These are phyloP conservation scores for Carpinus fangiana DNA, from an alignment of 306 rosid species.

Conservation along the genomic window DNA sequence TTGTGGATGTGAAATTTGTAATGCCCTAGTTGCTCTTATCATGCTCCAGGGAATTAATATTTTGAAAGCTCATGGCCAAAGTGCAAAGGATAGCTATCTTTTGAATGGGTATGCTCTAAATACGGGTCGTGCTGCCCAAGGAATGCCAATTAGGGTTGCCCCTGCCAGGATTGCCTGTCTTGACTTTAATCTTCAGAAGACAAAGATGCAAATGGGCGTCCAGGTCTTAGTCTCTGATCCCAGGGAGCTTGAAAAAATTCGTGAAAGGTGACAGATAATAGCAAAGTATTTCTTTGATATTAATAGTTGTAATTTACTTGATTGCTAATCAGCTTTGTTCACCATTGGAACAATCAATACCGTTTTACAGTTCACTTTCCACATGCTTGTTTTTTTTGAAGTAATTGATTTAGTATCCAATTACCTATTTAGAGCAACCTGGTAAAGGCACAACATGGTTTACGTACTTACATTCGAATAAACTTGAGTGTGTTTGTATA, in stretches of 20 bases:
- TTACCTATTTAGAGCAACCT: background rate
- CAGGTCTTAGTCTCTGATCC: constrained; percentile 93
- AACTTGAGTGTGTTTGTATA: background rate
- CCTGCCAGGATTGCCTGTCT: constrained; percentile 97
- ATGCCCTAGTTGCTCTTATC: constrained; percentile 6
- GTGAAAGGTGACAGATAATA: constrained; percentile 67
- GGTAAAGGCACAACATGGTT: background rate
- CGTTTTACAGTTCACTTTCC: background rate
- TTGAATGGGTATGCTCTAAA: constrained; percentile 94
- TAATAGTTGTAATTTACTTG: background rate
- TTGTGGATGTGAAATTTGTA: background rate
- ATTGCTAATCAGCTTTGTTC: background rate
- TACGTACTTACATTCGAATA: background rate
- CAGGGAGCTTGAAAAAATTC: constrained; percentile 94
- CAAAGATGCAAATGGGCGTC: constrained; percentile 98
- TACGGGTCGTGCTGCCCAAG: constrained; percentile 97
- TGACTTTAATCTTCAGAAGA: constrained; percentile 97
- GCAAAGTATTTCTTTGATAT: background rate
- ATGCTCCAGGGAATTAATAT: constrained; percentile 75
- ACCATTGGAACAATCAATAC: background rate
- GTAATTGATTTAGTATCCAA: background rate
- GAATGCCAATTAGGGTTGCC: constrained; percentile 90
- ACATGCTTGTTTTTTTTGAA: background rate
- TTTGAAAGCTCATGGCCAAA: constrained; percentile 97
- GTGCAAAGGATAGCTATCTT: constrained; percentile 89